Evolutionary conservation across 176 grass and related monocot species (phyloP).

Genomic region (Lolium rigidum): DNA sequence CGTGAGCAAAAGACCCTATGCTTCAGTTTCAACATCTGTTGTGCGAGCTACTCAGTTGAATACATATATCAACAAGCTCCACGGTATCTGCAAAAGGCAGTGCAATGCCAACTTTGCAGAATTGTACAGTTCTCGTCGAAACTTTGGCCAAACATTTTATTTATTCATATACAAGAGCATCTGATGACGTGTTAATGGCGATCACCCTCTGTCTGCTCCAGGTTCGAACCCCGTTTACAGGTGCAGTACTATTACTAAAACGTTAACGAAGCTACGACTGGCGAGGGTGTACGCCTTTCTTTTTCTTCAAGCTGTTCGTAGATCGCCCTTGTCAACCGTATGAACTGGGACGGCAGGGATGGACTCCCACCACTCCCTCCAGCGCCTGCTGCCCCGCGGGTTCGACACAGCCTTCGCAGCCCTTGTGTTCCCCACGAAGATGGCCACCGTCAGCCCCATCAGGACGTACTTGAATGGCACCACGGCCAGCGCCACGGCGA

Average conservation of each 20-base stretch:
- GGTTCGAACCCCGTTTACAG: not conserved
- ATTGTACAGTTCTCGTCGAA: too few relatives aligned
- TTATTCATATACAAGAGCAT: too few relatives aligned
- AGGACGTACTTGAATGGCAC: constrained; percentile 73
- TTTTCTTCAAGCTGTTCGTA: not conserved
- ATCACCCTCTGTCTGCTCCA: not conserved
- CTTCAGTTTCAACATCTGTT: too few relatives aligned
- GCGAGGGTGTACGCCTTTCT: too few relatives aligned
- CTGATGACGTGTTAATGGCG: not conserved
- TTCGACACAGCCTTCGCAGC: constrained; percentile 43
- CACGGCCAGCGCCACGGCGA: constrained; percentile 54
- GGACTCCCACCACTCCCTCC: constrained; percentile 96
- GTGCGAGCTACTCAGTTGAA: too few relatives aligned
- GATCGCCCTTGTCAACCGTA: constrained; percentile 36
- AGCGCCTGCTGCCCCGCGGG: constrained; percentile 58
- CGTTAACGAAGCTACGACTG: not conserved
- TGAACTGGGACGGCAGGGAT: constrained; percentile 73
- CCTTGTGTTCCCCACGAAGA: constrained; percentile 49
- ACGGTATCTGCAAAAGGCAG: too few relatives aligned
- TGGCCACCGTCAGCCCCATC: constrained; percentile 41
- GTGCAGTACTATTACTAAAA: too few relatives aligned
- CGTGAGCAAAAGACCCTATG: too few relatives aligned
- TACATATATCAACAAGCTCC: too few relatives aligned
- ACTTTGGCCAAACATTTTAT: too few relatives aligned
- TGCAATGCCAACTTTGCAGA: too few relatives aligned